Conservation (phyloP, 2,329 filamentous ascomycete species). For the Trichoderma afroharzianum region DNA sequence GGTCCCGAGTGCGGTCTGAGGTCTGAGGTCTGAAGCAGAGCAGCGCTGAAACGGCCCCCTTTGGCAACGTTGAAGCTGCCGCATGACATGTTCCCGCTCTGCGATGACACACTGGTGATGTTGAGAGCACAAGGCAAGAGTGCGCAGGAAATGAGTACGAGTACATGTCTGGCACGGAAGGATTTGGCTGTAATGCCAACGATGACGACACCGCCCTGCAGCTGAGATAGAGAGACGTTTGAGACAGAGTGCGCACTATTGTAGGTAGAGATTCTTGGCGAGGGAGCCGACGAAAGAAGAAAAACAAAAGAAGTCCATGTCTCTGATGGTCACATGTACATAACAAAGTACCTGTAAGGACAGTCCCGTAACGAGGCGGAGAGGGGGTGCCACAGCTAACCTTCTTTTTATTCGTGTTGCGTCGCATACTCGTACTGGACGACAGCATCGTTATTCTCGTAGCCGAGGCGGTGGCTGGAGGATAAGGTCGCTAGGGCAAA, state of each 20-base stretch:
- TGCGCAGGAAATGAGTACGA: neutral
- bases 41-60: slow-evolving; percentile 1
- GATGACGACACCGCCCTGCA: neutral
- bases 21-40: neutral
- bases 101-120: neutral
- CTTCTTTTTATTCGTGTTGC: neutral
- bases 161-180: neutral
- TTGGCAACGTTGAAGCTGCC: neutral
- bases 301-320: neutral
- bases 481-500: neutral
- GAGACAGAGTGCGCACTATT: neutral
- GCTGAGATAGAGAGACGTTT: neutral
- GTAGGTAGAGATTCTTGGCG: neutral
- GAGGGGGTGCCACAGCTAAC: slow-evolving; percentile 1
- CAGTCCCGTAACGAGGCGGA: neutral
- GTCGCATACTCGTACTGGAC: neutral
- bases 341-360: neutral
- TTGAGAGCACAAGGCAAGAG: neutral
- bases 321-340: neutral
- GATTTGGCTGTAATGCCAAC: neutral
- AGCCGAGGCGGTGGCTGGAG: slow-evolving; percentile 10
- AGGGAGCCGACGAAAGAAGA: neutral
- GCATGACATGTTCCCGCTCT: neutral
- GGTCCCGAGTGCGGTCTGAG: neutral
- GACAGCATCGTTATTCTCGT: neutral